Conservation (phyloP, 2,329 filamentous ascomycete genomes). For the Fusarium kyushuense region DNA sequence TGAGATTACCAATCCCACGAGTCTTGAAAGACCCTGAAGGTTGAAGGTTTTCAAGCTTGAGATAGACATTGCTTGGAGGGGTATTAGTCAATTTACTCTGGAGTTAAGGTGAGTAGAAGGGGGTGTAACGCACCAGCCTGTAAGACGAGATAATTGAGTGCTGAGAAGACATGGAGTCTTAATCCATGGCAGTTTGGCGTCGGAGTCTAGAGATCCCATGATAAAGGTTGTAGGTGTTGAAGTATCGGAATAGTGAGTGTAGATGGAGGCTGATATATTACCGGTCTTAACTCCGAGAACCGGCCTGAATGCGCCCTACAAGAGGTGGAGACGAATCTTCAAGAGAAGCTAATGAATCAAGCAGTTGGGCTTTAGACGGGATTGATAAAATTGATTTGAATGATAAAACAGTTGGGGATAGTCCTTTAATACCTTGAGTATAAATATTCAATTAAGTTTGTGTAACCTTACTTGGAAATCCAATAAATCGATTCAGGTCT, state of each 20-base stretch:
- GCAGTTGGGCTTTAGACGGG: neutral
- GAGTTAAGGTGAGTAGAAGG: neutral
- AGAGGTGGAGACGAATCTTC: neutral
- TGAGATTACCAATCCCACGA: slow-evolving; percentile 78
- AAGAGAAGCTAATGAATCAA: neutral
- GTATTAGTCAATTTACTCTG: slow-evolving; percentile 25
- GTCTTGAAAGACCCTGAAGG: slow-evolving; percentile 91
- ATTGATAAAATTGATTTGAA: neutral
- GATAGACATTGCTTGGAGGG: slow-evolving; percentile 73
- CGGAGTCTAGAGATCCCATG: slow-evolving; percentile 58
- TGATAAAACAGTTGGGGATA: neutral
- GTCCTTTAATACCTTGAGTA: neutral
- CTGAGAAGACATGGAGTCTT: slow-evolving; percentile 79
- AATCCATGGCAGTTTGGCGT: slow-evolving; percentile 70
- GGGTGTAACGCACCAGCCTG: slow-evolving; percentile 72
- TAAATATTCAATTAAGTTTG: neutral
- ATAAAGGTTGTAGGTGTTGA: slow-evolving; percentile 8
- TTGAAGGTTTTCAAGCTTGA: slow-evolving; percentile 88
- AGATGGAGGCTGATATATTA: slow-evolving; percentile 3
- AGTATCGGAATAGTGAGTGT: neutral
- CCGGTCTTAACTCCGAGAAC: slow-evolving; percentile 1
- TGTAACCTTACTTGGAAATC: neutral
- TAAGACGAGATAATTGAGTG: slow-evolving; percentile 72
- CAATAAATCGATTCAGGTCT: neutral
- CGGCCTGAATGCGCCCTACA: neutral